A percentile compares a stretch with the other conserved stretches of the same genome.
Evolutionary conservation across 164 flowering plant species (phyloP).

Genomic region (Vitis amurensis): DNA sequence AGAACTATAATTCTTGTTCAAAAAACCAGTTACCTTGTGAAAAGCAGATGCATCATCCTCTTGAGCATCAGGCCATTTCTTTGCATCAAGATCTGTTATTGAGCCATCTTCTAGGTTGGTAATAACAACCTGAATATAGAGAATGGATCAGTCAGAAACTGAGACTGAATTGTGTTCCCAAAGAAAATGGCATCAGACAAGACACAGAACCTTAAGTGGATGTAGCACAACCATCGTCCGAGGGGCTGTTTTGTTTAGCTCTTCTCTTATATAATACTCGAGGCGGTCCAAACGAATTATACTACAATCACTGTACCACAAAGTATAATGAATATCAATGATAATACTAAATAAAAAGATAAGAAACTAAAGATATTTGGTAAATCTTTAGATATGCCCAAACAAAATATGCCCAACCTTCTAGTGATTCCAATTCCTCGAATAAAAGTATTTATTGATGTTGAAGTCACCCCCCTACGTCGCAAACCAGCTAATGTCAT

Average conservation of each 20-base stretch:
- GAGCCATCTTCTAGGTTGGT: conserved; percentile 70
- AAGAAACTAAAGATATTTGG: not conserved
- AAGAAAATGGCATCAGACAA: conserved; percentile 6
- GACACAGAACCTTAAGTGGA: conserved; percentile 74
- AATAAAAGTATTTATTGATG: conserved; percentile 84
- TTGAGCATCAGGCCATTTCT: conserved; percentile 93
- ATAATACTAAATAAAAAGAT: not conserved
- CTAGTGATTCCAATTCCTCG: conserved; percentile 95
- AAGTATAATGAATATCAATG: not conserved
- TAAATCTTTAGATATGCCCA: not conserved
- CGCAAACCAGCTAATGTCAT: conserved; percentile 96
- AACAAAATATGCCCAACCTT: conserved; percentile 47
- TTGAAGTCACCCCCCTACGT: conserved; percentile 86
- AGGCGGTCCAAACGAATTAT: conserved; percentile 74
- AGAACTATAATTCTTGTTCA: not conserved
- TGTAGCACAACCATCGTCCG: conserved; percentile 87
- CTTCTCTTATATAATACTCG: conserved; percentile 92
- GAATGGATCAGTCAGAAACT: conserved; percentile 8
- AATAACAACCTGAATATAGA: conserved; percentile 69
- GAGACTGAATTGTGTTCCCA: not conserved
- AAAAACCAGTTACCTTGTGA: conserved; percentile 61
- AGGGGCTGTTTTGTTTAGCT: conserved; percentile 79
- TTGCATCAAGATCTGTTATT: conserved; percentile 71
- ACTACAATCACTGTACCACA: conserved; percentile 74
- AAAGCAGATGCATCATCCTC: conserved; percentile 63